phyloP scores from a whole-genome alignment of 352 stramenopile genomes.

The Peronosclerospora sorghi region DNA sequence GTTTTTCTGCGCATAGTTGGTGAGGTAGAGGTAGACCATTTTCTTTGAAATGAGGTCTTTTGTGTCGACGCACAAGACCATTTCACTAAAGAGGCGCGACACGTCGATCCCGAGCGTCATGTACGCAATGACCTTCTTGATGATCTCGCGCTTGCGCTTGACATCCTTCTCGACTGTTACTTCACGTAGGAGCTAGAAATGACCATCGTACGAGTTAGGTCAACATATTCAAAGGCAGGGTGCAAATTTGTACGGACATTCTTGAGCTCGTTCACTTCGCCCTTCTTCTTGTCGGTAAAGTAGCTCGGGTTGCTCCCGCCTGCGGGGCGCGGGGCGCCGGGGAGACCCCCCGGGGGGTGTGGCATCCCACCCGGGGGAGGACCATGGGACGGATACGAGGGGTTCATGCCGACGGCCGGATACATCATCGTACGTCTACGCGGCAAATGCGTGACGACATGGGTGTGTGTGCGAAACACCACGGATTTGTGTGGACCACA shows the following conservation, averaged over 20 bases:
- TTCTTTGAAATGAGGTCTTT: constrained; percentile 99
- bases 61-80: constrained; percentile 96
- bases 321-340: constrained; percentile 12
- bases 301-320: constrained; percentile 54
- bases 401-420: constrained; percentile 8
- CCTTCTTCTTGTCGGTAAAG: constrained; percentile 90
- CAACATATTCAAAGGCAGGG: not conserved
- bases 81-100: constrained; percentile 97
- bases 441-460: no score
- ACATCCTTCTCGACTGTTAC: constrained; percentile 94
- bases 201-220: not conserved
- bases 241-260: constrained; percentile 47
- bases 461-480: no score
- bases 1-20: constrained; percentile 97
- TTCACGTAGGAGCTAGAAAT: constrained; percentile 90
- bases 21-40: constrained; percentile 99
- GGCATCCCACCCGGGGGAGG: constrained; percentile 15
- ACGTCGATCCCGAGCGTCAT: constrained; percentile 99
- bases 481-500: no score
- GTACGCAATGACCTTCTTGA: constrained; percentile 99
- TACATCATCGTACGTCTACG: no score
- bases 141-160: constrained; percentile 97
- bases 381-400: constrained; percentile 19
- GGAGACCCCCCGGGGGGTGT: constrained; percentile 7
- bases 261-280: constrained; percentile 92